These are phyloP conservation scores for Puccinia novopanici DNA, from an alignment of 1,284 basidiomycete species.

Conservation along the genomic window DNA sequence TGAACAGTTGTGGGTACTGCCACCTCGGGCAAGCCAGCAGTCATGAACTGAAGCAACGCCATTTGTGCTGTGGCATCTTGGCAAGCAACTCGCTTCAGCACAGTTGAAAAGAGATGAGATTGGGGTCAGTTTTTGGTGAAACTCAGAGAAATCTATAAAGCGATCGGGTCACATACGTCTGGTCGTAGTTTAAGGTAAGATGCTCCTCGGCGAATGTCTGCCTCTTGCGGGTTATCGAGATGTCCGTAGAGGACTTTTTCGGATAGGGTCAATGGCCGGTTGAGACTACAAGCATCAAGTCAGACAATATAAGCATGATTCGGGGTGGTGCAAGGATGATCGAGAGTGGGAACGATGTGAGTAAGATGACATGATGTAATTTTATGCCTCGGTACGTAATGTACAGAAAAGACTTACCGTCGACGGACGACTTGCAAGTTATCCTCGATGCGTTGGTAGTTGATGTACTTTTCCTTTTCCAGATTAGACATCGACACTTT, in stretches of 20 bases:
- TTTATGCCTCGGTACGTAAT: constrained; percentile 8
- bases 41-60: constrained; percentile 99
- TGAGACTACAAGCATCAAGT: no score
- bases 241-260: constrained; percentile 99
- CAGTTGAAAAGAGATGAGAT: constrained; percentile 37
- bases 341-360: constrained; percentile 17
- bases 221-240: constrained; percentile 86
- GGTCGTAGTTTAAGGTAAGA: constrained; percentile 95
- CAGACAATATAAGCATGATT: constrained; percentile 28
- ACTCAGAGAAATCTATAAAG: neutral
- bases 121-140: constrained; percentile 7
- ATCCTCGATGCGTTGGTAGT: constrained; percentile 97
- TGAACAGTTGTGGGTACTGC: constrained; percentile 85
- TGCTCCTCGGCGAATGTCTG: constrained; percentile 81
- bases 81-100: constrained; percentile 86
- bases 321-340: constrained; percentile 36
- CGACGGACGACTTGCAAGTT: constrained; percentile 82
- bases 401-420: constrained; percentile 69
- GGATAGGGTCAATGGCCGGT: constrained; percentile 89
- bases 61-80: constrained; percentile 99
- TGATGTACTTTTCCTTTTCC: constrained; percentile 82
- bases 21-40: constrained; percentile 94
- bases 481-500: constrained; percentile 89
- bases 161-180: constrained; percentile 68
- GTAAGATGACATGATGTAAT: constrained; percentile 32